A percentile compares a stretch with the other conserved stretches of the same genome.
Conservation (phyloP, 2,329 filamentous ascomycete species). For the Neonectria punicea region DNA sequence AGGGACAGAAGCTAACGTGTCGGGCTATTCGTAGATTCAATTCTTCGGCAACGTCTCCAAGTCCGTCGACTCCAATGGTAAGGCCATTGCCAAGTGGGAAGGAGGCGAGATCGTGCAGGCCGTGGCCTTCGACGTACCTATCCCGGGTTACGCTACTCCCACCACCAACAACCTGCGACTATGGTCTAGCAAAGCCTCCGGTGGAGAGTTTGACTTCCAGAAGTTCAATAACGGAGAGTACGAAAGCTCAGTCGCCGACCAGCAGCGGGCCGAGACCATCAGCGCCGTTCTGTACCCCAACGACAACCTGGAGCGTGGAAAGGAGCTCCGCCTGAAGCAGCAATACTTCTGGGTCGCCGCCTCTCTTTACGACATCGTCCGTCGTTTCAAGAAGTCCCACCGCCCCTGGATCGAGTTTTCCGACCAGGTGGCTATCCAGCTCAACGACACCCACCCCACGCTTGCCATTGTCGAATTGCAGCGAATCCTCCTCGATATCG, state of each 20-base stretch:
- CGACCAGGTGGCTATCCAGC: constrained; percentile 94
- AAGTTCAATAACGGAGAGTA: constrained; percentile 99
- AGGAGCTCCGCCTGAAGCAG: constrained; percentile 97
- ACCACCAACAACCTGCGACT: constrained; percentile 97
- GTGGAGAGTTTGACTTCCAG: constrained; percentile 98
- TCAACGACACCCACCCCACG: constrained; percentile 98
- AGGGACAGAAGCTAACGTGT: constrained; percentile 13
- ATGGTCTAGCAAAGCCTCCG: constrained; percentile 97
- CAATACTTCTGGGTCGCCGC: constrained; percentile 99
- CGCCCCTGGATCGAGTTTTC: constrained; percentile 91
- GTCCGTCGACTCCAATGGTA: constrained; percentile 79
- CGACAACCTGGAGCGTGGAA: constrained; percentile 94
- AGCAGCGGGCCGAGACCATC: constrained; percentile 98
- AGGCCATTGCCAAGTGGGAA: constrained; percentile 82
- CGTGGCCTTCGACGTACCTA: constrained; percentile 91
- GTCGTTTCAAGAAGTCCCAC: constrained; percentile 97
- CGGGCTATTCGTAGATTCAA: constrained; percentile 70
- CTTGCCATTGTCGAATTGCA: constrained; percentile 96
- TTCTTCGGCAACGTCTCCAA: constrained; percentile 91
- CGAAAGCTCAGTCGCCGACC: constrained; percentile 96
- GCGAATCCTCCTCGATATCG: constrained; percentile 88
- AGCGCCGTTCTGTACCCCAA: constrained; percentile 98
- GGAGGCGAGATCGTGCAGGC: constrained; percentile 93
- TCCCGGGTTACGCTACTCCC: constrained; percentile 88
- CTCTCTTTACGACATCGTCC: constrained; percentile 94